A percentile compares a stretch with the other conserved stretches of the same genome.
Conservation (phyloP, 495 filamentous ascomycete species). For the Trichoderma gamsii region DNA sequence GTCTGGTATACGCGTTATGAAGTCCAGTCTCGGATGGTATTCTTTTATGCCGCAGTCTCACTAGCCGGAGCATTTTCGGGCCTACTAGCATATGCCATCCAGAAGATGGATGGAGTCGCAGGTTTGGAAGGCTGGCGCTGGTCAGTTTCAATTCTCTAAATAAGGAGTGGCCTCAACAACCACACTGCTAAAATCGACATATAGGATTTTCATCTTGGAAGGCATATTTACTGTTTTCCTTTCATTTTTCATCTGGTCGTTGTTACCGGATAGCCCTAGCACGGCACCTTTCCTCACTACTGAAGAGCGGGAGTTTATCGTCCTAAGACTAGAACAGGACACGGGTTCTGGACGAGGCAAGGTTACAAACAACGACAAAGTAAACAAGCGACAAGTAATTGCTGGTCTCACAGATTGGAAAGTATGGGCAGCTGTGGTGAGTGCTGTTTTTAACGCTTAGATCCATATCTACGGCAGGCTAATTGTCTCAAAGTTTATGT, state of each 20-base stretch:
- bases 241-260: constrained; percentile 66
- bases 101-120: constrained; percentile 65
- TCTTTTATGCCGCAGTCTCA: constrained; percentile 82
- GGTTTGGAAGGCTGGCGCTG: constrained; percentile 82
- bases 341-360: constrained; percentile 66
- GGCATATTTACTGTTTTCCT: constrained; percentile 67
- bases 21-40: constrained; percentile 79
- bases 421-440: neutral
- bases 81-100: constrained; percentile 73
- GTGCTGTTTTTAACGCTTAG: neutral
- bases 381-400: constrained; percentile 20
- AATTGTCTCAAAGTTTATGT: constrained; percentile 76
- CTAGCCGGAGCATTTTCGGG: constrained; percentile 85
- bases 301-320: constrained; percentile 70
- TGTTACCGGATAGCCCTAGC: constrained; percentile 72
- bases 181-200: neutral
- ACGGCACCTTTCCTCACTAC: constrained; percentile 59
- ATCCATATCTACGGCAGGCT: neutral
- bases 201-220: constrained; percentile 61
- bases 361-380: constrained; percentile 70
- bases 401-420: neutral
- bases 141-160: constrained; percentile 25
- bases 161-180: neutral
- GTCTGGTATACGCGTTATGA: constrained; percentile 89
- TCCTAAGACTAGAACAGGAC: constrained; percentile 66